Evolutionary conservation across 164 flowering plant species (phyloP).

Genomic region (Stephania japonica): DNA sequence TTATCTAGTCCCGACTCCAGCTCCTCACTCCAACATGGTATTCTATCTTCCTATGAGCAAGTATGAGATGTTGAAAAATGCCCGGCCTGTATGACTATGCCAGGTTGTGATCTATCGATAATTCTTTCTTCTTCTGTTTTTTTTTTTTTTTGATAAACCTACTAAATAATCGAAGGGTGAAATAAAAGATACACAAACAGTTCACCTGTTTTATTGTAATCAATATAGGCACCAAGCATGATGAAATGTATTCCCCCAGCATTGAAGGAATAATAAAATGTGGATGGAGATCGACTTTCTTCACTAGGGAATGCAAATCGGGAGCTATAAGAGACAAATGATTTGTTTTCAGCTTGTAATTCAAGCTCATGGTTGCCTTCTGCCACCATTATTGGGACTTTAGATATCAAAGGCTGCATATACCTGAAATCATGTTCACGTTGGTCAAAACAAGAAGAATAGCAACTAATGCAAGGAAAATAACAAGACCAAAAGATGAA

Average conservation of each 20-base stretch:
- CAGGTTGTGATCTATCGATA: background rate
- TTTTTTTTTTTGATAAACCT: no score
- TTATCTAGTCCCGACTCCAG: background rate
- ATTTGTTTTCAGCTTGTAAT: constrained; percentile 48
- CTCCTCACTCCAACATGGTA: background rate
- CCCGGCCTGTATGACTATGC: background rate
- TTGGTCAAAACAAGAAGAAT: background rate
- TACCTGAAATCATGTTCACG: constrained; percentile 39
- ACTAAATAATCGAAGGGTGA: no score
- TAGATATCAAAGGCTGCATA: constrained; percentile 79
- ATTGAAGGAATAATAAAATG: constrained; percentile 86
- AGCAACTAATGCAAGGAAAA: background rate
- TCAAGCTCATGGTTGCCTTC: constrained; percentile 97
- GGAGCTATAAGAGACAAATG: constrained; percentile 76
- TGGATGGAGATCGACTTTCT: constrained; percentile 75
- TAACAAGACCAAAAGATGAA: background rate
- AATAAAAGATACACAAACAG: background rate
- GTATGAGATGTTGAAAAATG: background rate
- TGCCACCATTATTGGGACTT: constrained; percentile 86
- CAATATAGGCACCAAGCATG: constrained; percentile 78
- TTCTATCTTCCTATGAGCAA: background rate
- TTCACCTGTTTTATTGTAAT: constrained; percentile 59
- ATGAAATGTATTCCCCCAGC: constrained; percentile 94
- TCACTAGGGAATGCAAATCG: constrained; percentile 82
- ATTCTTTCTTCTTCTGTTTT: no score